Evolutionary conservation across 495 filamentous ascomycete species (phyloP), one percentile per base, ranked within the genome.

Genomic region (Xylaria bambusicola): DNA sequence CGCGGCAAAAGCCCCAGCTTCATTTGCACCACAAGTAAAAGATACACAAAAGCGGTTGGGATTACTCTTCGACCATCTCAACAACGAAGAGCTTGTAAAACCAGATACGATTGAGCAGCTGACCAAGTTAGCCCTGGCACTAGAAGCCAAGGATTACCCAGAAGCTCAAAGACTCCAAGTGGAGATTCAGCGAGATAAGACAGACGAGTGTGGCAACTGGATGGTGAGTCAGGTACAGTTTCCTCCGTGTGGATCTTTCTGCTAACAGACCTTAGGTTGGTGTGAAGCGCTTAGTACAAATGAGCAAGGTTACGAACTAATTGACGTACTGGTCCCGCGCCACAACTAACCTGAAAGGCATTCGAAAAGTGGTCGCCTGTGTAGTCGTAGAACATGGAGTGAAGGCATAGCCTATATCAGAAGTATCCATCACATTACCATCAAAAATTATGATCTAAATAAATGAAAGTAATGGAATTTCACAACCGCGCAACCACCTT

Each of bases 51-150:
- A 95, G 73, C 83, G 93, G 42, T 80, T 98, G 56, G 89, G 87
- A 62, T 87, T 96, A 52, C 82, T 98, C 9, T 98, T 96, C 74
- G 92, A 98, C 67, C 92, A 97, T 72, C 79, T 98, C 50, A 98
- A 98, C 79, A 98, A 98, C 66, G 89, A 90, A 66, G 91, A 97
- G 59, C 76, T 98, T 23, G 79, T 97, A 50, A 90, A 86, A 70
- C 81, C 86, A 26, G 91, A 93, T 65, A 97, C 93, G 6, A 77
- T 97, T 42, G 75, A 84, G 57, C 81, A 86, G 59, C 66, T 83
- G 44, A 67, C 70, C 26, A 80, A 88, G 67, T 72, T 94, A 18
- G 84, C 88, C 12, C 74, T 80, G 57, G 87, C 88, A 9, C 67
- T 98, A 17, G 83, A 88, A 60, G 74, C 69, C 0, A 88, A 84